A percentile compares a stretch with the other conserved stretches of the same genome.
Conservation (phyloP, 2,329 filamentous ascomycete species). For the Dactylellina leptospora region DNA sequence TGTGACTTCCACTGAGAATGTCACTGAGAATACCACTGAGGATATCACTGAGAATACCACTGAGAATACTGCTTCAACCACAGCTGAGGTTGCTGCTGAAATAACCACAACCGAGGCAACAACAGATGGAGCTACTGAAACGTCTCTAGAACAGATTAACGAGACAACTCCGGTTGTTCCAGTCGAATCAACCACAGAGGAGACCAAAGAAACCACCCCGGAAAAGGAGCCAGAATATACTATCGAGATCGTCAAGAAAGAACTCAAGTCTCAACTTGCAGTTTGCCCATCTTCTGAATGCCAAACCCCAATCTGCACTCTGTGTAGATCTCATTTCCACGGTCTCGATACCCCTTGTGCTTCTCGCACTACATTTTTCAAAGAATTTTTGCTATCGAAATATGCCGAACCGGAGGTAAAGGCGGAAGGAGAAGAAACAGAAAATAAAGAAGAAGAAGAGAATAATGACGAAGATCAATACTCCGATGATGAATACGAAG, state of each 20-base stretch:
- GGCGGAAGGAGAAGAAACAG: conserved; percentile 3
- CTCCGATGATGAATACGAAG: conserved; percentile 36
- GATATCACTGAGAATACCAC: not conserved
- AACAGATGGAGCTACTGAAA: not conserved
- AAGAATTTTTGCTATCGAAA: conserved; percentile 40
- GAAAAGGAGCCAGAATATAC: conserved; percentile 11
- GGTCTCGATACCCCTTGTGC: conserved; percentile 37
- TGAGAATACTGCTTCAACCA: not conserved
- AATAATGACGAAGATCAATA: conserved; percentile 12
- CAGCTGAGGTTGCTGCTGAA: conserved; percentile 1
- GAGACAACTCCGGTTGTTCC: not conserved
- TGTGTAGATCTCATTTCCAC: conserved; percentile 49
- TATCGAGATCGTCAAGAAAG: conserved; percentile 25
- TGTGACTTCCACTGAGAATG: not conserved
- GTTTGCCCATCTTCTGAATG: conserved; percentile 32
- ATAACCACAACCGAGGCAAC: not conserved
- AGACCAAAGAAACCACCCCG: conserved; percentile 8
- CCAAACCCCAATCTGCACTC: conserved; percentile 33
- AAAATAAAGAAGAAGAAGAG: not conserved
- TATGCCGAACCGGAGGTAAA: conserved; percentile 15
- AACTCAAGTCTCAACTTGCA: conserved; percentile 34
- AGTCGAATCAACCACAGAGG: not conserved
- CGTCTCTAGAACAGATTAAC: not conserved
- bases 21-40: not conserved
- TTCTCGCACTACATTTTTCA: conserved; percentile 36